Base-by-base conservation (phyloP, 2,329 filamentous ascomycete species). In the Diaporthe sp. region DNA sequence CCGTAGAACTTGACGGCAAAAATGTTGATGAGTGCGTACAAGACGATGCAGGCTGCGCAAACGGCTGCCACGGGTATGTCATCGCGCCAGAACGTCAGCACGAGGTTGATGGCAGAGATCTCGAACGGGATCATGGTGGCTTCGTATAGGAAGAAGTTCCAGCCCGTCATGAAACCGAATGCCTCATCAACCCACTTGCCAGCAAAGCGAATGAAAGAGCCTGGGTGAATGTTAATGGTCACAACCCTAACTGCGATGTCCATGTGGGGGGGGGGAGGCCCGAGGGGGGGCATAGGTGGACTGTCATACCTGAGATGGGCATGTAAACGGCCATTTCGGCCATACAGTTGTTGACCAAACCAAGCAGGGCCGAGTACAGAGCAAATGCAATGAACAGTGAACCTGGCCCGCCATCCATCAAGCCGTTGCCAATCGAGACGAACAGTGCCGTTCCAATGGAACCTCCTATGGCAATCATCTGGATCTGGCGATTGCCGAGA, bases 1-100 rank as follows among this genome's bases (percentile, higher is more conserved):
- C 93, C 92, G 78, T 92, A 94, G 84, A 85, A 91, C 77, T 90
- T 88, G 51, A 94, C 92, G 34, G 91, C 91, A 76, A 94, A 89
- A 49, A 94, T 80, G 79, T 94, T 94, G 79, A 94, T 74, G 9
- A 51, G 47, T 12, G 53, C 90, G 80, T 91, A 91, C 44, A 88
- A 83, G 17, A 90, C 81, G 47, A 92, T 88, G 34, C 89, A 85
- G 53, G 87, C 89, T 37, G 87, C 86, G 76, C 91, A 92, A 57
- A 93, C 88, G 39, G 85, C 90, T 25, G 85, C 87, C 81, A 77
- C 76, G 0, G 80, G 86, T 78, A 90, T 86, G 47, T 85, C 83
- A 47, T 85, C 82, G 9, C 82, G 80, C 88, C 89, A 90, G 77
- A 85, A 89, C 6, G 82, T 83, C 39, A 89, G 82, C 9, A 86